phyloP scores from a whole-genome alignment of 2,329 filamentous ascomycete genomes.

The Sporothrix brunneoviolacea region DNA sequence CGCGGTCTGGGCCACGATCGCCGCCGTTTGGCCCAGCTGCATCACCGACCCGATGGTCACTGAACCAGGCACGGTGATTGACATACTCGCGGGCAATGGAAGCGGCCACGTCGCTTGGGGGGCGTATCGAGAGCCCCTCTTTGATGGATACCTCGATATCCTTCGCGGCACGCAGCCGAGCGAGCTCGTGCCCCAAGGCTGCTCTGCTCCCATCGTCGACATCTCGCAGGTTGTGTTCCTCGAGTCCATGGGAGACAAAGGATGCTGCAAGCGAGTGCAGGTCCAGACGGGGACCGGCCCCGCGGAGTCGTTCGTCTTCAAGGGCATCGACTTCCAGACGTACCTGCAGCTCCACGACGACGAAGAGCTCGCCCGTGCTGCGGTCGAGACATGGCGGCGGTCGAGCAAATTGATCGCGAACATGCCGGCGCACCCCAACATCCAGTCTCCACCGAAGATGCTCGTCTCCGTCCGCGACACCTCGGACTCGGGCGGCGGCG shows the following conservation, averaged over 20 bases:
- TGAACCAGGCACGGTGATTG: conserved; percentile 1
- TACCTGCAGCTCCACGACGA: conserved; percentile 2
- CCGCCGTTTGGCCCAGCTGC: conserved; percentile 5
- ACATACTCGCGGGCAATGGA: not conserved
- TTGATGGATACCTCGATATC: not conserved
- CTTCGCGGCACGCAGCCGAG: not conserved
- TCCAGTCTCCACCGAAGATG: conserved; percentile 17
- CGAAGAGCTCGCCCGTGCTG: not conserved
- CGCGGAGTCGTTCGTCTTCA: not conserved
- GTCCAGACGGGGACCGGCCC: not conserved
- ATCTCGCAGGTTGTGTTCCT: not conserved
- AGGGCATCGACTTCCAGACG: conserved; percentile 7
- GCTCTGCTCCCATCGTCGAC: not conserved
- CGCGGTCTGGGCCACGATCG: not conserved
- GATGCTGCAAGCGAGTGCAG: not conserved
- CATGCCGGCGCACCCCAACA: conserved; percentile 19
- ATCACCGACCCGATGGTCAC: not conserved
- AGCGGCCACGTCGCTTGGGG: not conserved
- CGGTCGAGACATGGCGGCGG: not conserved
- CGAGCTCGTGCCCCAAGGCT: not conserved
- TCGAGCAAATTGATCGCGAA: conserved; percentile 1
- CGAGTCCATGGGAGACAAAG: conserved; percentile 1
- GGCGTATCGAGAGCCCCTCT: not conserved
- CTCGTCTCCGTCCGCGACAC: not conserved
- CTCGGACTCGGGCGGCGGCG: not conserved